Base-by-base conservation (phyloP, 2,329 filamentous ascomycete genomes). In the Aspergillus unguis region DNA sequence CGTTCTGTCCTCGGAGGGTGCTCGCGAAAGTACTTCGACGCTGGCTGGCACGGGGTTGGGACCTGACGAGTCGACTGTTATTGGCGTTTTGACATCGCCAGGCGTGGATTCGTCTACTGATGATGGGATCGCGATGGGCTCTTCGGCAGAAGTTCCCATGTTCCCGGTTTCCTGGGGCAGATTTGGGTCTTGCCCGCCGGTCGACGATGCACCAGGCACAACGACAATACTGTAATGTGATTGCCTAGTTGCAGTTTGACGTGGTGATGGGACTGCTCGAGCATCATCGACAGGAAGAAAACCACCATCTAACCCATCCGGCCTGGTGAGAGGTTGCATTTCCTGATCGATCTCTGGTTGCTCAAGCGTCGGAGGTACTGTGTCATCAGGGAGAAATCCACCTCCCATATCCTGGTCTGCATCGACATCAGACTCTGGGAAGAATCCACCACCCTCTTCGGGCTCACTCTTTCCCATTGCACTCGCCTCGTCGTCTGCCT, bases 321-420 rank as follows among this genome's bases (percentile, higher is more conserved):
- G 29, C 8, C 44, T 36, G 7, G 38, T n/a, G 5, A 11, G 23
- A 6, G 35, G 2, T 9, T 17, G 17, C 17, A 17, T 17, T 17
- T 17, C 17, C 17, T 17, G 17, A 17, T 17, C 17, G 17, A 17
- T 17, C 17, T 17, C 17, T 17, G n/a, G 41, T 23, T 44, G 26
- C 6, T 29, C 27, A 17, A 17, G 17, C 17, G 17, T 17, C 17
- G 17, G 17, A 17, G 17, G 17, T 17, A 1, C 17, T 17, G 17
- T 17, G 17, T 17, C 17, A 17, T 74, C 71, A 8, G 66, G 65
- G 26, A 76, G 58, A 54, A 76, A 76, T 1, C 72, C 73, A 29
- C 72, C 72, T 8, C 66, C 59, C 9, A 52, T 43, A n/a, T 66
- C 56, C 27, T 33, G 36, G 7, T 61, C 58, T 59, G 72, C 42